Conservation (phyloP, 139 green algal species). For the Closterium sp. region DNA sequence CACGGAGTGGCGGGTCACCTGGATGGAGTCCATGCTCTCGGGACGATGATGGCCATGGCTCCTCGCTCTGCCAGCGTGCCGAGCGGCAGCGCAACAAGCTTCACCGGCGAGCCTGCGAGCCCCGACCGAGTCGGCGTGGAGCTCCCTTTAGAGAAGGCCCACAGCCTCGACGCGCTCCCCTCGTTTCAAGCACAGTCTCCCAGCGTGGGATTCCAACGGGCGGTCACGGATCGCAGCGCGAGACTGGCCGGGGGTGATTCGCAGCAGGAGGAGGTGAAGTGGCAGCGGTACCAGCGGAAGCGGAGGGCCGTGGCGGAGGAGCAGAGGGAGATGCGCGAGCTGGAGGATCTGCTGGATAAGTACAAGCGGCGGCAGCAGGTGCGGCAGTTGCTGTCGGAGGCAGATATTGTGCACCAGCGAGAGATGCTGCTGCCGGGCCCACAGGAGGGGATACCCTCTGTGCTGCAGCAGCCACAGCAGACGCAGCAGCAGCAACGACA, state of each 20-base stretch:
- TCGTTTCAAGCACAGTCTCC: neutral
- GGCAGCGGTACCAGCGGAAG: neutral
- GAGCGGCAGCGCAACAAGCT: neutral
- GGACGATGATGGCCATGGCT: neutral
- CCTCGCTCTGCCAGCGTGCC: neutral
- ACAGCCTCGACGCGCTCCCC: neutral
- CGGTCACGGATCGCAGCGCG: neutral
- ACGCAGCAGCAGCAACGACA: too few relatives aligned
- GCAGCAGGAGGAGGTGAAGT: neutral
- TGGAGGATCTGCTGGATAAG: neutral
- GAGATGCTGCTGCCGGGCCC: neutral
- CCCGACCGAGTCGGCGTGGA: neutral
- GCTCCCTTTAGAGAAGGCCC: neutral
- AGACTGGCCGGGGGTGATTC: too few relatives aligned
- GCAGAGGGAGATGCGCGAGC: neutral
- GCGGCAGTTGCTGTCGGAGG: neutral
- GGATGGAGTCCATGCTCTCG: too few relatives aligned
- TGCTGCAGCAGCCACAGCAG: too few relatives aligned
- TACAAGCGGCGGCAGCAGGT: neutral
- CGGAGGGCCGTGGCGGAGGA: neutral
- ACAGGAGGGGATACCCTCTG: neutral
- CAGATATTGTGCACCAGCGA: neutral
- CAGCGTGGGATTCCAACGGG: neutral
- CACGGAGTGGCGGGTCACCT: neutral
- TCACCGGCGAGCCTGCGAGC: neutral